Evolutionary conservation across 2,329 filamentous ascomycete species (phyloP), one percentile per base, ranked within the genome.

Genomic region (Claviceps sp.): DNA sequence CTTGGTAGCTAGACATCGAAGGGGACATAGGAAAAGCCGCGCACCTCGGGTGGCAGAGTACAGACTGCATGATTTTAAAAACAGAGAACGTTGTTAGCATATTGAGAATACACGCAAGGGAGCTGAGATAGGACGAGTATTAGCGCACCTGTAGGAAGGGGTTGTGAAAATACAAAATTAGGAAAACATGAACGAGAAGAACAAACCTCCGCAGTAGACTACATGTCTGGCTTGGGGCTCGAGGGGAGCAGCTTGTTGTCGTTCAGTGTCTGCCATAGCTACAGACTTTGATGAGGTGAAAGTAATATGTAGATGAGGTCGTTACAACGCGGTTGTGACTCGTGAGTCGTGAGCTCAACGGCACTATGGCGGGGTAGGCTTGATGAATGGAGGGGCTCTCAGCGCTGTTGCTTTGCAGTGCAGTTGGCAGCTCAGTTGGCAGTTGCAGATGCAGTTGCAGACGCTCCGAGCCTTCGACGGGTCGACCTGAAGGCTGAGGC

Each of bases 21-120:
- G 2, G 16, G 30, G 13, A 17, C 34, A 8, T 6, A 2, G 4
- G 17, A 42, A 42, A 51, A 40, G 47, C 14, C 48, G 55, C 64
- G 56, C 74, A 83, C 80, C 76, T 84, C 81, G 51, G 81, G 80
- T 39, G 81, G 81, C 52, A 84, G 70, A 54, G 77, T 77, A 69
- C 81, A 84, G 48, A 84, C 81, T 84, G 58, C 13, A 38, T 38
- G 5, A n/a, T 4, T 10, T 34, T 5, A 13, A 30, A 3, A n/a
- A 30, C 11, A 34, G 17, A 49, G 11, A 40, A n/a, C 19, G 13
- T 44, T 24, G 47, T 46, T 50, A 46, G 58, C 17, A 57, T 30
- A 40, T 39, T 8, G 30, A 44, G 52, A 30, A 45, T 48, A 41
- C 42, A 49, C 39, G 11, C 16, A 19, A 22, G 26, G 24, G 26